These are phyloP conservation scores for Didymella exigua DNA, from an alignment of 2,329 filamentous ascomycete species.

Conservation along the genomic window DNA sequence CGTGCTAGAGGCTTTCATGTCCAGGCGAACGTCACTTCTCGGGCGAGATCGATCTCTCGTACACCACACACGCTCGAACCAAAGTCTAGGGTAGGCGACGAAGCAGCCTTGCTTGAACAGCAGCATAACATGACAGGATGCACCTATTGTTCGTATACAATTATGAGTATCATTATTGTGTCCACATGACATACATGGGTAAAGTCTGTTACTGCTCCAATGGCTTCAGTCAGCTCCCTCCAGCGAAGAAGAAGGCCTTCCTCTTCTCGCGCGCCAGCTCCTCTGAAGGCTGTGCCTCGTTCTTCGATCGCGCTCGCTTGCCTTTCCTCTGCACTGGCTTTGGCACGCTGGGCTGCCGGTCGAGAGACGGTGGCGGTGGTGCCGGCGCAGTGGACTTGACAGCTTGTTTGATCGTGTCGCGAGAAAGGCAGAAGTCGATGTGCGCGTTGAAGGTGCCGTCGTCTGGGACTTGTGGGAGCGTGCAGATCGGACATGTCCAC, in stretches of 20 bases:
- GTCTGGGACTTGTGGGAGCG: slow-evolving; percentile 73
- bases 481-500: slow-evolving; percentile 91
- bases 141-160: no score
- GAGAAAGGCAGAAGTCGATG: slow-evolving; percentile 88
- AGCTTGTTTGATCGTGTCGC: slow-evolving; percentile 82
- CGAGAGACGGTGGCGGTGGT: slow-evolving; percentile 19
- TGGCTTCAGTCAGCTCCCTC: not conserved
- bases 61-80: no score
- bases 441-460: slow-evolving; percentile 86
- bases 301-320: slow-evolving; percentile 39
- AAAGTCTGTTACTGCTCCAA: no score
- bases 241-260: slow-evolving; percentile 38
- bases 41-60: no score
- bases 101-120: not conserved
- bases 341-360: slow-evolving; percentile 17
- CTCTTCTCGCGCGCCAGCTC: slow-evolving; percentile 41
- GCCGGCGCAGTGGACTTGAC: slow-evolving; percentile 59
- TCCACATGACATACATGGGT: not conserved
- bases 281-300: slow-evolving; percentile 24
- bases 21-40: no score
- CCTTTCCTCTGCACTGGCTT: slow-evolving; percentile 32
- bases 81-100: no score
- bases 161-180: not conserved
- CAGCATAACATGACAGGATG: no score
- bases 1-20: no score